Evolutionary conservation across 805 yeast genomes (phyloP).

Genomic region (Ascoidea rubescens): DNA sequence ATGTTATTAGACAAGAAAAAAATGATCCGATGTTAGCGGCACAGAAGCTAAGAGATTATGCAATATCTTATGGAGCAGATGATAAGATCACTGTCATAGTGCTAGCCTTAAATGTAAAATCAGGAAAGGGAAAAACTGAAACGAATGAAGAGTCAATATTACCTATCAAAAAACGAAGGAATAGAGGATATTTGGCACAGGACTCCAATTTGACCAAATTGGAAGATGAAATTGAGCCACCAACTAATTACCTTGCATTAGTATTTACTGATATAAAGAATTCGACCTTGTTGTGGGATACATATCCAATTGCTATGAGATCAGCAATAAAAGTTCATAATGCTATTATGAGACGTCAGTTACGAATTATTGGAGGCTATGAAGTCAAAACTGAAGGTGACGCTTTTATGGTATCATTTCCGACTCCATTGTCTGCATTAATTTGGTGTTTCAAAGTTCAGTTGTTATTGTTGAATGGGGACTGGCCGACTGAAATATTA

Average conservation of each 20-base stretch:
- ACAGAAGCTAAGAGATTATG: slow-evolving; percentile 84
- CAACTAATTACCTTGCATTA: slow-evolving; percentile 87
- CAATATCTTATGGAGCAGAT: slow-evolving; percentile 79
- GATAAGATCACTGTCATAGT: slow-evolving; percentile 76
- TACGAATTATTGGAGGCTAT: slow-evolving; percentile 89
- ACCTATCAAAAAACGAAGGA: slow-evolving; percentile 33
- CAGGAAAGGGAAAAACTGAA: slow-evolving; percentile 13
- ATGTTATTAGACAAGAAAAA: slow-evolving; percentile 69
- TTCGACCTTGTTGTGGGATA: slow-evolving; percentile 89
- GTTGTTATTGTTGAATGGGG: slow-evolving; percentile 64
- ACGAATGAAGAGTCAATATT: slow-evolving; percentile 24
- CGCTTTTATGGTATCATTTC: slow-evolving; percentile 96
- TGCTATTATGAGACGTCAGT: slow-evolving; percentile 83
- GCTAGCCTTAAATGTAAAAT: slow-evolving; percentile 38
- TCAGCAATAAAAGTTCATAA: slow-evolving; percentile 93
- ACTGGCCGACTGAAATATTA: slow-evolving; percentile 92
- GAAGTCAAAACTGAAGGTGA: slow-evolving; percentile 99
- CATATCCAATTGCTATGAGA: slow-evolving; percentile 87
- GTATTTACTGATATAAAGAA: slow-evolving; percentile 96
- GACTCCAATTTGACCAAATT: slow-evolving; percentile 73
- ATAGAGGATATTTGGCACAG: slow-evolving; percentile 32
- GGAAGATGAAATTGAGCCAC: slow-evolving; percentile 88
- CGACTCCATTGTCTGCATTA: slow-evolving; percentile 79
- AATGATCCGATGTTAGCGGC: slow-evolving; percentile 86
- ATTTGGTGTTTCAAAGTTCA: slow-evolving; percentile 94